These are phyloP conservation scores for Liquidambar formosana DNA, from an alignment of 164 flowering plant genomes.

Conservation along the genomic window DNA sequence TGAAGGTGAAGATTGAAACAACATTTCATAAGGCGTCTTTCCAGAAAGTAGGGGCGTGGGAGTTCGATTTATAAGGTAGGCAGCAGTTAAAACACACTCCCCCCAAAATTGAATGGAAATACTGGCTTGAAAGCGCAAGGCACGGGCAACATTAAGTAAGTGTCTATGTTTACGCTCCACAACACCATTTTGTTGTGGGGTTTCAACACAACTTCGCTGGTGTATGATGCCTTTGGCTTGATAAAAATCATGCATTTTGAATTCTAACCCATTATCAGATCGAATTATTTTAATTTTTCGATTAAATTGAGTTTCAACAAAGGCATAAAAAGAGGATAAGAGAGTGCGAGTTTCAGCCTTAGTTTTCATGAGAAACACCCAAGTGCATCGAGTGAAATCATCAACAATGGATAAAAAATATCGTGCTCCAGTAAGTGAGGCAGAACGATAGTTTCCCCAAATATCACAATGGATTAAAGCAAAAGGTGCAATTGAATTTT, in stretches of 20 bases:
- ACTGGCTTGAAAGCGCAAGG: background rate
- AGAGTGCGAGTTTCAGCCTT: background rate
- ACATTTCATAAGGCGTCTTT: background rate
- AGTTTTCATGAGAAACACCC: background rate
- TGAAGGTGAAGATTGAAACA: too few relatives aligned
- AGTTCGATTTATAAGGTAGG: background rate
- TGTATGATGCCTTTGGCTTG: background rate
- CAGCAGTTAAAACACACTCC: background rate
- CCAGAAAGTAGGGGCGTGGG: background rate
- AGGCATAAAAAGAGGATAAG: background rate
- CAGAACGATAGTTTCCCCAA: background rate
- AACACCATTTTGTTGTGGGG: background rate
- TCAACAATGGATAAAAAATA: background rate
- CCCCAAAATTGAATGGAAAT: background rate
- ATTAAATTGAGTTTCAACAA: background rate
- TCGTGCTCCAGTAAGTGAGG: too few relatives aligned
- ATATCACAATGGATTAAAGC: background rate
- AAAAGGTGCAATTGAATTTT: too few relatives aligned
- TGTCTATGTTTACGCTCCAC: background rate
- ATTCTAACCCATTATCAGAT: background rate
- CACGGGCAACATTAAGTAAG: background rate
- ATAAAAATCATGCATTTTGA: background rate
- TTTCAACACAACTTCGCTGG: background rate
- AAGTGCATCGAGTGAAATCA: background rate
- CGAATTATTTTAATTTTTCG: background rate